Conservation (phyloP, 2,329 filamentous ascomycete genomes). For the Sordariomycetes sp. region DNA sequence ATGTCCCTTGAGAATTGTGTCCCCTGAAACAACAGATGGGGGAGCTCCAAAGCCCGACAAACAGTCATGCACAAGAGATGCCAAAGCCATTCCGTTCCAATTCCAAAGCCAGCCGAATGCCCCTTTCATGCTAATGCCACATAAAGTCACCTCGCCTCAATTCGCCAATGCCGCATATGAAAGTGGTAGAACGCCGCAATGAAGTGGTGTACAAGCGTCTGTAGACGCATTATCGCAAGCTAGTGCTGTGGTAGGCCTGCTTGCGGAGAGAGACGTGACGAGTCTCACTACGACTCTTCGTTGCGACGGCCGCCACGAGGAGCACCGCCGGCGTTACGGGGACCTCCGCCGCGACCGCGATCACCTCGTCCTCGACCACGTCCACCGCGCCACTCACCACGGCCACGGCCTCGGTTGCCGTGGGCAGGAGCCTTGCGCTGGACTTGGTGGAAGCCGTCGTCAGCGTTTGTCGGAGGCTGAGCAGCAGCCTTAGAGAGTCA, state of each 20-base stretch:
- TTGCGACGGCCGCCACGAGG: conserved; percentile 20
- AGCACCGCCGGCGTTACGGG: conserved; percentile 21
- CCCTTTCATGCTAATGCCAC: conserved; percentile 11
- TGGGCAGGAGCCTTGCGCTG: conserved; percentile 48
- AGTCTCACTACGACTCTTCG: conserved; percentile 33
- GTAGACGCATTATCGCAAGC: conserved; percentile 10
- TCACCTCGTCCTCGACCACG: conserved; percentile 40
- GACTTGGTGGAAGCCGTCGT: conserved; percentile 68
- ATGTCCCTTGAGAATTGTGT: too few species aligned
- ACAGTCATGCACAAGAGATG: background rate
- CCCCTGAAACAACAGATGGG: too few species aligned
- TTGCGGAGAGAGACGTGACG: conserved; percentile 14
- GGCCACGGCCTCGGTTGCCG: conserved; percentile 30
- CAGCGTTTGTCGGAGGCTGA: conserved; percentile 27
- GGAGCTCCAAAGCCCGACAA: too few species aligned
- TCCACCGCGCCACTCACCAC: conserved; percentile 41
- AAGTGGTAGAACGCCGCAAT: conserved; percentile 27
- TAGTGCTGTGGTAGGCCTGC: background rate
- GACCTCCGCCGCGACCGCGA: conserved; percentile 31
- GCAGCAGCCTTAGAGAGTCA: conserved; percentile 6
- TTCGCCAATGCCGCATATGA: conserved; percentile 13
- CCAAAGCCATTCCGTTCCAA: conserved; percentile 3
- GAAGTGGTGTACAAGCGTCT: conserved; percentile 29
- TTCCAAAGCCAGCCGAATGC: conserved; percentile 16
- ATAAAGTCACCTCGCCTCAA: conserved; percentile 11